Conservation (phyloP, 2,329 filamentous ascomycete genomes). For the Diaporthe sp. region DNA sequence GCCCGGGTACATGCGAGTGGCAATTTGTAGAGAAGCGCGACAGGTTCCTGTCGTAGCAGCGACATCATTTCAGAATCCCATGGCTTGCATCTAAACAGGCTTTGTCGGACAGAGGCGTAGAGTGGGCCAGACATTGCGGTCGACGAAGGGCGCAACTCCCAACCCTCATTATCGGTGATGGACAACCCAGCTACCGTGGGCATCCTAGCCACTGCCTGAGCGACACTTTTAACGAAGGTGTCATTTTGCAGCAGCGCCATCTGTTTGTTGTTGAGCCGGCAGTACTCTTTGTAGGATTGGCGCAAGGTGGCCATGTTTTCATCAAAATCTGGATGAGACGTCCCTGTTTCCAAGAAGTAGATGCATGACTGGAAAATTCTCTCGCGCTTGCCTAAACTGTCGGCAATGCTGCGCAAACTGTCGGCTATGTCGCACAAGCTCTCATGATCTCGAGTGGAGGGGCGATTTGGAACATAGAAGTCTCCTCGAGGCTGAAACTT, state of each 20-base stretch:
- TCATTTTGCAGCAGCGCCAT: rapidly evolving
- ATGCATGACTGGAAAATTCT: rapidly evolving
- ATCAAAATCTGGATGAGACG: not conserved
- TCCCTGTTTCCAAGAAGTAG: rapidly evolving
- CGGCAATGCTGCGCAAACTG: no score
- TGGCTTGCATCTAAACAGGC: rapidly evolving
- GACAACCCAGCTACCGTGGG: not conserved
- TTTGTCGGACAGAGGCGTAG: rapidly evolving
- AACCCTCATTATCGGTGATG: not conserved
- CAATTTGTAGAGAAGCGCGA: not conserved
- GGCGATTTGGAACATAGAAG: no score
- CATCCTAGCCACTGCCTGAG: not conserved
- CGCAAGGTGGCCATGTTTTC: not conserved
- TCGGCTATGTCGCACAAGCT: not conserved
- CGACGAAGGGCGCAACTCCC: rapidly evolving
- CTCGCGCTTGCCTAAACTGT: not conserved
- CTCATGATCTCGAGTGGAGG: not conserved
- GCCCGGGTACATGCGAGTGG: not conserved
- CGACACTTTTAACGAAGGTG: not conserved
- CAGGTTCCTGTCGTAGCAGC: rapidly evolving
- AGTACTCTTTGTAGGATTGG: not conserved
- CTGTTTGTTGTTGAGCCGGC: rapidly evolving
- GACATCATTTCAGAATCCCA: not conserved
- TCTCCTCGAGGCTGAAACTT: no score
- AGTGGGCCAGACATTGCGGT: not conserved